phyloP scores from a whole-genome alignment of 2,329 filamentous ascomycete genomes.

The Cordyceps fumosorosea region DNA sequence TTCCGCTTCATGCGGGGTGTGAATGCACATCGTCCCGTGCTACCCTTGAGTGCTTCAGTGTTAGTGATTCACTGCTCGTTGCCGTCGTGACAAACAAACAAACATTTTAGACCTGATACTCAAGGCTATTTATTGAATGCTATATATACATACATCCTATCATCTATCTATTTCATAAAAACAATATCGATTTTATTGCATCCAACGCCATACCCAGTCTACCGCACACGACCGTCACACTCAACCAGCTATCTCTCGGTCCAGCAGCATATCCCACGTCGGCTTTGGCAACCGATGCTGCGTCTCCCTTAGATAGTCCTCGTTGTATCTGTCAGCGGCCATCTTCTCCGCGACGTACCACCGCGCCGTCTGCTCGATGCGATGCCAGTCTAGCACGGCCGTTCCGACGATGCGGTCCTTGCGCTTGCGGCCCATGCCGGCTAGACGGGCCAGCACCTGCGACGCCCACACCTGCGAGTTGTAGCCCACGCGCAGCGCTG shows the following conservation, averaged over 20 bases:
- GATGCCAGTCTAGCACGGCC: slow-evolving; percentile 7
- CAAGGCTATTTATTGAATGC: background rate
- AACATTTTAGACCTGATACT: background rate
- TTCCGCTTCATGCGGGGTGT: no score
- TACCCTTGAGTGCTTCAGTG: background rate
- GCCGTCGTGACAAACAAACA: background rate
- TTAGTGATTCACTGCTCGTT: background rate
- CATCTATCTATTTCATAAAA: background rate
- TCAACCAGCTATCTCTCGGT: slow-evolving; percentile 2
- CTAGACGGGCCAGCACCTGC: slow-evolving; percentile 3
- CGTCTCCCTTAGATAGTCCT: background rate
- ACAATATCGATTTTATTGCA: background rate
- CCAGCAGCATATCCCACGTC: slow-evolving; percentile 10
- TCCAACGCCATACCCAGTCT: background rate
- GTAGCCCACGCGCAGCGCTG: background rate
- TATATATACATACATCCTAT: background rate
- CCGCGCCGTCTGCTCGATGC: background rate
- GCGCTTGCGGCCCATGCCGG: background rate
- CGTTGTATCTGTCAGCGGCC: slow-evolving; percentile 8
- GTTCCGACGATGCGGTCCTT: slow-evolving; percentile 6
- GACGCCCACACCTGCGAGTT: slow-evolving; percentile 8
- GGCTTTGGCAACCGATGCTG: slow-evolving; percentile 6
- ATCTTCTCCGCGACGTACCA: slow-evolving; percentile 4
- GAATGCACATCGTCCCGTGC: background rate
- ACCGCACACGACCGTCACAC: background rate